These are phyloP conservation scores for Herpomyces periplanetae DNA, from an alignment of 2,329 filamentous ascomycete species.

Conservation along the genomic window DNA sequence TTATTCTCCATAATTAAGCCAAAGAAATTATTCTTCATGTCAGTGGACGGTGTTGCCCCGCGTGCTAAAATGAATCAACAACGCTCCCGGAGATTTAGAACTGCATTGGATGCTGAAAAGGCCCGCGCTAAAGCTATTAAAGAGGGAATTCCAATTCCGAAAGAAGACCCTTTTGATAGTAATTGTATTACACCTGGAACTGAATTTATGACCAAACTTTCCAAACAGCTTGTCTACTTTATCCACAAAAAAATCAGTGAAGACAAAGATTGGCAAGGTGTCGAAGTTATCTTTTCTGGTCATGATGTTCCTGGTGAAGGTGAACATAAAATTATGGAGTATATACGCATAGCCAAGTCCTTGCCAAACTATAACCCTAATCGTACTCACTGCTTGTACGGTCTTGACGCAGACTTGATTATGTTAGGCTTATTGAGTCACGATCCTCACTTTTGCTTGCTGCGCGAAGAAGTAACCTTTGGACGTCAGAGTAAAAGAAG, in stretches of 20 bases:
- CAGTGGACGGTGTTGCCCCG: conserved; percentile 82
- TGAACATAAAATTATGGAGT: conserved; percentile 99
- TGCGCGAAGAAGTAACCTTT: conserved; percentile 92
- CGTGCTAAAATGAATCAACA: conserved; percentile 99
- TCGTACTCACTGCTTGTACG: conserved; percentile 80
- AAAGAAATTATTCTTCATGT: conserved; percentile 96
- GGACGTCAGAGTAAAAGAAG: conserved; percentile 53
- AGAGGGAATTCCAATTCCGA: conserved; percentile 66
- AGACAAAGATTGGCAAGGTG: conserved; percentile 84
- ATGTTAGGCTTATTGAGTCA: conserved; percentile 92
- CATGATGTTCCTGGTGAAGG: conserved; percentile 94
- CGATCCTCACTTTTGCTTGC: conserved; percentile 83
- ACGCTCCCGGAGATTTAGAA: conserved; percentile 69
- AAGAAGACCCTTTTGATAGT: conserved; percentile 84
- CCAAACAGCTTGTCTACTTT: conserved; percentile 79
- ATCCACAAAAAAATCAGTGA: conserved; percentile 95
- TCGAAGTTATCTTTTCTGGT: conserved; percentile 75
- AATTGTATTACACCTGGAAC: conserved; percentile 96
- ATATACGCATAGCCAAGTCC: conserved; percentile 84
- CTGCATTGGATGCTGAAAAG: conserved; percentile 54
- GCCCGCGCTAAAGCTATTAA: conserved; percentile 65
- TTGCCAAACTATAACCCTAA: conserved; percentile 75
- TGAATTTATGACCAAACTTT: conserved; percentile 87
- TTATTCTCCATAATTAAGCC: conserved; percentile 95
- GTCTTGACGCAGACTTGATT: conserved; percentile 82